Evolutionary conservation across 495 filamentous ascomycete genomes (phyloP).

Genomic region (Podospora tetraspora): DNA sequence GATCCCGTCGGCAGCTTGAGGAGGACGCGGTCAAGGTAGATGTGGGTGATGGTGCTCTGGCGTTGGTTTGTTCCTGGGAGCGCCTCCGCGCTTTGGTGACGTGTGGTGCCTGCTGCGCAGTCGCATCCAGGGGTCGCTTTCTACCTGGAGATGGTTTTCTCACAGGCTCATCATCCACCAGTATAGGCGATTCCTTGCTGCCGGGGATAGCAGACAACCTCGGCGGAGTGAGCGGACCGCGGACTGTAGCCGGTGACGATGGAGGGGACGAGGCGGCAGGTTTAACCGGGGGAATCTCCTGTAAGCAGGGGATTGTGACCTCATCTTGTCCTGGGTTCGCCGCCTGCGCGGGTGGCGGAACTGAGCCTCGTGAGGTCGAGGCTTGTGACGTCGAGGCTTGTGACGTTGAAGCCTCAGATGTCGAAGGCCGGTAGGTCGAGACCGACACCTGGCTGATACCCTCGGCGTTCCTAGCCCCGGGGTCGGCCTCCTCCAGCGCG

Average conservation of each 20-base stretch:
- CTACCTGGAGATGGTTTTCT: background rate
- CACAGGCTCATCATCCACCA: background rate
- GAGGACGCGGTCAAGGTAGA: background rate
- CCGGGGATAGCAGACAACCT: constrained; percentile 1
- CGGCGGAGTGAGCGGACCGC: constrained; percentile 1
- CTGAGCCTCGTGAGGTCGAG: background rate
- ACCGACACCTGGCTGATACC: constrained; percentile 18
- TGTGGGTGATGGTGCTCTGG: background rate
- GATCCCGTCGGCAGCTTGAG: constrained; percentile 3
- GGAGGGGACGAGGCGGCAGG: background rate
- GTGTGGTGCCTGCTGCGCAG: background rate
- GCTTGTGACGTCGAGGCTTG: background rate
- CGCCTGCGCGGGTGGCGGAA: background rate
- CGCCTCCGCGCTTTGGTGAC: background rate
- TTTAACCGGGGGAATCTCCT: background rate
- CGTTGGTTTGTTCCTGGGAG: background rate
- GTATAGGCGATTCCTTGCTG: background rate
- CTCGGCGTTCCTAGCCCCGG: constrained; percentile 27
- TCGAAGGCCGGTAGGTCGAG: constrained; percentile 4
- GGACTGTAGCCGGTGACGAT: background rate
- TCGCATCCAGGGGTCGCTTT: background rate
- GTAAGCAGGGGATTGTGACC: background rate
- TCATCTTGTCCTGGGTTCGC: background rate
- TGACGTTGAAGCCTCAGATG: background rate
- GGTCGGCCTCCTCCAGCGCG: constrained; percentile 47